Evolutionary conservation across 179 eudicot species (phyloP).

Genomic region (Pouteria campechiana): DNA sequence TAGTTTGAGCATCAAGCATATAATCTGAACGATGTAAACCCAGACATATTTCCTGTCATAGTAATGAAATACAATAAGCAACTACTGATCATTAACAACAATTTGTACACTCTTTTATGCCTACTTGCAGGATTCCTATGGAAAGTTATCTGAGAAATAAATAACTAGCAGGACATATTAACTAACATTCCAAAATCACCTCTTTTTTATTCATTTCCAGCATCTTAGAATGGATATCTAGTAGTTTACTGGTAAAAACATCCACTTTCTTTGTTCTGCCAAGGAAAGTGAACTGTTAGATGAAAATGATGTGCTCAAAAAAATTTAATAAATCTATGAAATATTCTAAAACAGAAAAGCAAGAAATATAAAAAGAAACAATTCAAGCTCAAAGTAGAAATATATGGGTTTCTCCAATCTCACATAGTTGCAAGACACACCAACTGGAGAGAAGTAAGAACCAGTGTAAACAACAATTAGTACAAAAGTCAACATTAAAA

Average conservation of each 20-base stretch:
- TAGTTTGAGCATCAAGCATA: conserved; percentile 93
- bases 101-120: neutral
- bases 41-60: conserved; percentile 77
- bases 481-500: no score
- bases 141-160: no score
- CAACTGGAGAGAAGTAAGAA: no score
- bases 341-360: neutral
- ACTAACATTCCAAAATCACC: no score
- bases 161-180: no score
- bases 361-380: neutral
- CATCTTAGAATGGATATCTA: conserved; percentile 90
- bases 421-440: no score
- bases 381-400: no score
- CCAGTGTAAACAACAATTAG: no score
- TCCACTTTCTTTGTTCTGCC: conserved; percentile 82
- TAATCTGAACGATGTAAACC: conserved; percentile 96
- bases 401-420: no score
- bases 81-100: conserved; percentile 1
- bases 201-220: conserved; percentile 64
- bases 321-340: neutral
- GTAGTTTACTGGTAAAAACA: conserved; percentile 69
- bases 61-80: conserved; percentile 3
- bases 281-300: conserved; percentile 5
- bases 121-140: no score
- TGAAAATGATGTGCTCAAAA: conserved; percentile 1